Base-by-base conservation (phyloP, 2,329 filamentous ascomycete genomes). In the Pezicula neosporulosa region DNA sequence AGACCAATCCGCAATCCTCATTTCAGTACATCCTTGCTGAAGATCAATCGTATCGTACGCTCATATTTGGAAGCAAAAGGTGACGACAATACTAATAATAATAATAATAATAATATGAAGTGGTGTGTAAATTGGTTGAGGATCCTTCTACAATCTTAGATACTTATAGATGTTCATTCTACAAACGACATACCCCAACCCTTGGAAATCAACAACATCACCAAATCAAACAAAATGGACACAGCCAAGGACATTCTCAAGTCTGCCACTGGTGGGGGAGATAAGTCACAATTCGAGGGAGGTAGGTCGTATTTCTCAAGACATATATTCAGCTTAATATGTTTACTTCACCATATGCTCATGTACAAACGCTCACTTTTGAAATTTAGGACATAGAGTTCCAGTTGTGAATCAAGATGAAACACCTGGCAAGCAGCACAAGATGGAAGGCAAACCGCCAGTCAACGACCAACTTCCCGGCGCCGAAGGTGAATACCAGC, bases 381-480 rank as follows among this genome's bases (percentile, higher is more conserved):
- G 38, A 28, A 3, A 41, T 16, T 24, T 13, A 77, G 78, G 77
- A 37, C 72, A 80, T 59, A 63, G 74, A 54, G 67, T 77, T 10
- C 76, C 76, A 1, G 70, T 83, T 42, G 72, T 76, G 33, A 70
- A 82, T 56, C 76, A 83, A 59, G 60, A 72, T 38, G 70, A 71
- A 21, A 80, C 80, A 0, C 81, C 81, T 8, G 71, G 75, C 15
- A 73, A 85, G 56, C 67, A 72, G 27, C 53, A 60, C 30, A 68
- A 81, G 16, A 74, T 90, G 72, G 70, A 72, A 4, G 66, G 76
- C 18, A 76, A 75, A 1, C 73, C 80, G 50, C 85, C 87, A 1
- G 72, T 80, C 42, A 82, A 80, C 51, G 82, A 86, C 50, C 74
- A 86, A 52, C 69, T 92, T 2, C 89, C 89, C 0, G 85, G 82